Base-by-base conservation (phyloP, 148 eudicot genomes). In the Cornus controversa region DNA sequence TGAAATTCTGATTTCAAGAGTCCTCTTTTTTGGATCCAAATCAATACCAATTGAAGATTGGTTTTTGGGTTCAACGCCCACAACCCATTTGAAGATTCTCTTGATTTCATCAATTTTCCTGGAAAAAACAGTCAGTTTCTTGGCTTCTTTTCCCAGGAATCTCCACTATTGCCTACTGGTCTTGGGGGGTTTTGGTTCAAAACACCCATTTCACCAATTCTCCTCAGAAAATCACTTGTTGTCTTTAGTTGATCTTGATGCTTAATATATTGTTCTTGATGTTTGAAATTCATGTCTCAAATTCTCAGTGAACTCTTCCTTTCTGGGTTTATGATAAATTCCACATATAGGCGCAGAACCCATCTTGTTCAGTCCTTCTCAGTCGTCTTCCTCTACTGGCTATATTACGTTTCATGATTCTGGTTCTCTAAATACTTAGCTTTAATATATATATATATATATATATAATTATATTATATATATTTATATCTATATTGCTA, bases 281-380 rank as follows among this genome's bases (percentile, higher is more conserved):
- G 92, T 93, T 84, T 86, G 97, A 93, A 73, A 82, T 94, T 90
- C 84, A 94, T 94, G 98, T 89, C 93, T 91, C 91, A 82, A 82
- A 87, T 89, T 87, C 90, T 91, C 73, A 87, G 90, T 91, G 98
- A 94, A 85, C 87, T 94, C 76, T 88, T 84, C 53, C 86, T 85
- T 84, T 93, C 88, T 62, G 98, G 94, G 77, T 92, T 84, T 86
- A 94, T 94, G 90, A 94, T 94, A 69, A 94, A 90, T 87, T 93
- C 98, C 75, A 86, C 96, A 37, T 90, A 90, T 53, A 79, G 89
- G 86, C 94, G 94, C 82, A 87, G 96, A 87, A 91, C 98, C 78
- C 98, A 94, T 77, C 83, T 94, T 54, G 98, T 91, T 86, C 98
- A 94, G 87, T 93, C 98, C 26, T 91, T 93, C 88, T 93, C 98